Evolutionary conservation across 345 rosid genomes (phyloP).

Genomic region (Lepidium didymum): DNA sequence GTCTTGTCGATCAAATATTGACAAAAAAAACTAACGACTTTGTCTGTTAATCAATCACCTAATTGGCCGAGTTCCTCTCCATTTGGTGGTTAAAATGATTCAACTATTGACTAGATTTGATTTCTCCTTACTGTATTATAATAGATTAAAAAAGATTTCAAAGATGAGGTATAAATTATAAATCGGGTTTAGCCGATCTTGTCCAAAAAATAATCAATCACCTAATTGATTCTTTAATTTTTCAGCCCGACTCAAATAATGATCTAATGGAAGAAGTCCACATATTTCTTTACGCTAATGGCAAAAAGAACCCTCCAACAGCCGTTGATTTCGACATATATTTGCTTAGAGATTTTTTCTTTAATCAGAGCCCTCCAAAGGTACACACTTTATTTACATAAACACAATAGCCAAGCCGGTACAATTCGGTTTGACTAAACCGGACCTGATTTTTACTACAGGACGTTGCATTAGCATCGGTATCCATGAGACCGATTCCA

Average conservation of each 20-base stretch:
- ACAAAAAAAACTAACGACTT: too few relatives aligned
- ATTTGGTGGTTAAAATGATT: too few relatives aligned
- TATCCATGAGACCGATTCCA: conserved; percentile 90
- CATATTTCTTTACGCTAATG: conserved; percentile 74
- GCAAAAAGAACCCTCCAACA: conserved; percentile 75
- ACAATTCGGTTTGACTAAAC: conserved; percentile 2
- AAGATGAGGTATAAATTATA: too few relatives aligned
- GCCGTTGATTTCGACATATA: conserved; percentile 88
- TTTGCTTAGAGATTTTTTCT: conserved; percentile 58
- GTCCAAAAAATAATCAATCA: too few relatives aligned
- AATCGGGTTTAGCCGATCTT: too few relatives aligned
- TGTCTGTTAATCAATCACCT: too few relatives aligned
- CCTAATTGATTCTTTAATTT: not conserved
- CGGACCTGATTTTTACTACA: conserved; percentile 20
- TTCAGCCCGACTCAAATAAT: conserved; percentile 56
- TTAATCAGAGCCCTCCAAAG: conserved; percentile 88
- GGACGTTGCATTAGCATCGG: conserved; percentile 96
- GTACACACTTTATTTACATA: conserved; percentile 26
- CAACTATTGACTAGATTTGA: too few relatives aligned
- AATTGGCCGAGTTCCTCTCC: too few relatives aligned
- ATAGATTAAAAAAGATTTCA: too few relatives aligned
- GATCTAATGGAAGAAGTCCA: conserved; percentile 76
- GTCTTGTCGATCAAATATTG: too few relatives aligned
- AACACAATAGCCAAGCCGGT: not conserved
- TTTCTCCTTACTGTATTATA: too few relatives aligned